Conservation (phyloP, 192 early-diverging fungal genomes). For the Spinellus fusiger region DNA sequence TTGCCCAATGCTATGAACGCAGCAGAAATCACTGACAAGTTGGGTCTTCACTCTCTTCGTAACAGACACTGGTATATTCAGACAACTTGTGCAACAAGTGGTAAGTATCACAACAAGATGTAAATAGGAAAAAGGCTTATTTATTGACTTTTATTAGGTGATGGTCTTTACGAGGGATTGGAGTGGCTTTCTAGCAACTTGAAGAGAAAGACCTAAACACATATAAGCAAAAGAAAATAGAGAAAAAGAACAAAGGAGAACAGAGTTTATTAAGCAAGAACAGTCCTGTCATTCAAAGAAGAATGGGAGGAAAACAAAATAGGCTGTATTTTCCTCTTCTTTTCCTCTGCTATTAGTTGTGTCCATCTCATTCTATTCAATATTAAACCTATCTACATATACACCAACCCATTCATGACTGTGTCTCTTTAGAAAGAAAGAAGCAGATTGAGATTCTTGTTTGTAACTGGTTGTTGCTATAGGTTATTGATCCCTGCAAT, state of each 20-base stretch:
- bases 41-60: conserved; percentile 78
- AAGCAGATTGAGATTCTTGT: too few species aligned
- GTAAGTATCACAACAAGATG: conserved; percentile 19
- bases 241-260: not conserved
- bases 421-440: too few species aligned
- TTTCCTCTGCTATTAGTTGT: too few species aligned
- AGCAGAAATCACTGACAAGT: conserved; percentile 90
- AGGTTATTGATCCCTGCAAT: too few species aligned
- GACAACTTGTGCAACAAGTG: conserved; percentile 74
- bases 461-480: too few species aligned
- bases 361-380: too few species aligned
- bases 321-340: too few species aligned
- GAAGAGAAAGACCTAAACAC: conserved; percentile 42
- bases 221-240: not conserved
- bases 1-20: conserved; percentile 93
- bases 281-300: too few species aligned
- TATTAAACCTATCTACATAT: too few species aligned
- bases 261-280: not conserved
- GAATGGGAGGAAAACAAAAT: too few species aligned
- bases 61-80: conserved; percentile 92
- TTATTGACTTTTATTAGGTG: conserved; percentile 48
- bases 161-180: conserved; percentile 96
- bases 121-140: not conserved
- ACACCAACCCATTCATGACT: too few species aligned
- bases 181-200: conserved; percentile 84